Evolutionary conservation across 495 filamentous ascomycete species (phyloP), one percentile per base, ranked within the genome.

Genomic region (Cladorrhinum samala): DNA sequence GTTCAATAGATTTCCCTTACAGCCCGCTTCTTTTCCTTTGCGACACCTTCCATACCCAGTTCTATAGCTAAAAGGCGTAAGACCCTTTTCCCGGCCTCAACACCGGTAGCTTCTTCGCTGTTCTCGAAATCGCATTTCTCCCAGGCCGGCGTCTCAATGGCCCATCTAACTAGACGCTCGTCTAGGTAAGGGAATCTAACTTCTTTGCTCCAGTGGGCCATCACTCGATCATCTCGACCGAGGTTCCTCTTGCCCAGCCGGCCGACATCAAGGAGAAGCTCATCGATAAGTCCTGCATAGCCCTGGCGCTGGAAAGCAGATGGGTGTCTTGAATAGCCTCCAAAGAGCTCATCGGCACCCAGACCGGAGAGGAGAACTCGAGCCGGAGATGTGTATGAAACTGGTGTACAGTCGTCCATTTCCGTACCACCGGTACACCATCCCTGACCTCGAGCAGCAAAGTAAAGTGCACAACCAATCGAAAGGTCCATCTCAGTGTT

Each of bases 401-500:
- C 43, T 5, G 60, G 50, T 18, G 54, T 36, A 41, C 65, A 56
- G 8, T 61, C n/a, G n/a, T n/a, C 59, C 0, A 51, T 18, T 20
- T 1, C 3, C 8, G 38, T 38, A 19, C 21, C 40, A 37, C 62
- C 46, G 6, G 62, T 56, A n/a, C 77, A 67, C 4, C 66, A 40
- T 0, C 92, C 93, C 50, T 72, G 73, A 7, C 90, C 92, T 11
- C 91, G 82, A 6, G 92, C 83, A 3, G 93, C 89, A 65, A 98
- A 98, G 71, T 96, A 97, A 42, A 97, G 77, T 0, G 93, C 93
- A 48, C 80, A 83, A 2, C 86, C 87, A 59, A 99, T 97, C n/a
- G 94, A 97, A 2, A 96, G 77, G 62, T 99, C 93, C 93, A 99
- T 99, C 67, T 96, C 94, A 0, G 93, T 97, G 60, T 95, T 90